Percentiles rank a stretch among this genome's conserved stretches.
Conservation (phyloP, 2,329 filamentous ascomycete species). For the Lachnellula hyalina region DNA sequence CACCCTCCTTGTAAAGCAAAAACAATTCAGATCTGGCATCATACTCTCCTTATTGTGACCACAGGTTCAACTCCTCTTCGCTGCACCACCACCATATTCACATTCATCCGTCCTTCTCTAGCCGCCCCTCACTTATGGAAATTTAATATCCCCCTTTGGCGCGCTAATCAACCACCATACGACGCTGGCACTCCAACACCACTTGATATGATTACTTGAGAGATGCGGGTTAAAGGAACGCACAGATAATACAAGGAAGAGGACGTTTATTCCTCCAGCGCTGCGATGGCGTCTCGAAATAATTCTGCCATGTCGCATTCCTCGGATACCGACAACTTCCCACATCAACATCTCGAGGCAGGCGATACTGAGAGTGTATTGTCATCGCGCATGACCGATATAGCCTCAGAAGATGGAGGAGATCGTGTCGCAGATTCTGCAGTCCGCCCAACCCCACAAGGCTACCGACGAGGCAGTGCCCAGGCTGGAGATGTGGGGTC, state of each 20-base stretch:
- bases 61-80: not conserved
- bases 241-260: conserved; percentile 7
- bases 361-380: conserved; percentile 43
- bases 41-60: conserved; percentile 12
- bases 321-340: conserved; percentile 14
- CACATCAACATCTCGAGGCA: conserved; percentile 26
- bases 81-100: not conserved
- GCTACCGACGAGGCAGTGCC: conserved; percentile 32
- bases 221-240: conserved; percentile 13
- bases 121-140: not conserved
- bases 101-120: not conserved
- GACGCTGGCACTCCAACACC: conserved; percentile 1
- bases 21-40: conserved; percentile 28
- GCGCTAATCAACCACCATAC: conserved; percentile 9
- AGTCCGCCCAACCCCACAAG: conserved; percentile 30
- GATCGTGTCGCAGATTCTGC: conserved; percentile 33
- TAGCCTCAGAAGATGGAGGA: conserved; percentile 47
- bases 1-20: conserved; percentile 19
- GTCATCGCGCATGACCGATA: conserved; percentile 51
- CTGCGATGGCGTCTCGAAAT: conserved; percentile 23
- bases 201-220: conserved; percentile 10
- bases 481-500: conserved; percentile 39
- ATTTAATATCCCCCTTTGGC: conserved; percentile 14
- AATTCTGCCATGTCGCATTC: conserved; percentile 17
- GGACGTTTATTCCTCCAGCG: conserved; percentile 5